Evolutionary conservation across 1,284 basidiomycete species (phyloP).

Genomic region (Marasmius oreades): DNA sequence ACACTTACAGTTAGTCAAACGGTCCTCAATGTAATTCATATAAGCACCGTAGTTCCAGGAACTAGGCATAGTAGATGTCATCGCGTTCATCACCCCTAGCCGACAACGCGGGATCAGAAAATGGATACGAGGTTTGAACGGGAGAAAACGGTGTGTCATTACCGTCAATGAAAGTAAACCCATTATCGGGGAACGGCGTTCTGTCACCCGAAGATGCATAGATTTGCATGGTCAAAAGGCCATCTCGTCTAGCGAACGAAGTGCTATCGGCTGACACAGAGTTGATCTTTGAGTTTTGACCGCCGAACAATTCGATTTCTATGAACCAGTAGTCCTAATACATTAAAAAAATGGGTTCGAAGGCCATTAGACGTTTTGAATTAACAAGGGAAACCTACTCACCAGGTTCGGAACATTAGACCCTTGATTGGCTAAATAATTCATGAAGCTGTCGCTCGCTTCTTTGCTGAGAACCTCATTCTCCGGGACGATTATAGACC

Average conservation of each 20-base stretch:
- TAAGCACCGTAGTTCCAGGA: conserved; percentile 15
- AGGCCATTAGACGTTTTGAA: not conserved
- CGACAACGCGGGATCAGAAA: not conserved
- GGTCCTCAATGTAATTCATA: conserved; percentile 13
- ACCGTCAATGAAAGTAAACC: conserved; percentile 14
- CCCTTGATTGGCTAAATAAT: conserved; percentile 11
- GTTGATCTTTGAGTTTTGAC: conserved; percentile 17
- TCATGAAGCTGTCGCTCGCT: conserved; percentile 10
- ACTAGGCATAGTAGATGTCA: conserved; percentile 10
- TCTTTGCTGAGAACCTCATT: not conserved
- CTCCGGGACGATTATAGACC: conserved; percentile 16
- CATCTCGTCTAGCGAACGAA: conserved; percentile 16
- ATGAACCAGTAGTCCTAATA: conserved; percentile 20
- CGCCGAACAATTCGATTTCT: conserved; percentile 20
- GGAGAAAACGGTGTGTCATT: not conserved
- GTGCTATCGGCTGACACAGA: conserved; percentile 10
- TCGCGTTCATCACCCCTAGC: conserved; percentile 2
- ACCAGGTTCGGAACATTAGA: conserved; percentile 1
- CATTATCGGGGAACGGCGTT: conserved; percentile 8
- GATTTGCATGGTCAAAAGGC: conserved; percentile 19
- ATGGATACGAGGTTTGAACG: not conserved
- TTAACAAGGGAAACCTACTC: not conserved
- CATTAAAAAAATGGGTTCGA: too few relatives aligned
- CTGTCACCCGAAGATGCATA: conserved; percentile 12
- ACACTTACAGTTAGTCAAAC: conserved; percentile 12